A percentile compares a stretch with the other conserved stretches of the same genome.
Conservation (phyloP, 176 grass and related monocot genomes). For the barley (Hordeum vulgare) region DNA sequence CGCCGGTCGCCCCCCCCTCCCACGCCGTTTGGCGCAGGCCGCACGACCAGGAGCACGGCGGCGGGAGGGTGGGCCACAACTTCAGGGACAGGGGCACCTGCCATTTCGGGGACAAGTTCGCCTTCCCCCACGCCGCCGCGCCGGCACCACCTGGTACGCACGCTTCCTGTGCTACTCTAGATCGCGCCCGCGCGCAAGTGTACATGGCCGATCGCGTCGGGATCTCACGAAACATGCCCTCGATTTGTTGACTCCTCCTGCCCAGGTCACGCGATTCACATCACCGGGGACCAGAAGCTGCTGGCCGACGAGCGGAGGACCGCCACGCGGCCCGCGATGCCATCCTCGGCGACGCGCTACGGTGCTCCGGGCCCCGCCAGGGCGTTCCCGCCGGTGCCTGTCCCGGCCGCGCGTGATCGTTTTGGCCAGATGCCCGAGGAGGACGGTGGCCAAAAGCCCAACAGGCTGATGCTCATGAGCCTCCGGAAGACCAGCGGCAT, state of each 20-base stretch:
- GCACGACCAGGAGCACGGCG: too few relatives aligned
- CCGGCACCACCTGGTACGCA: background rate
- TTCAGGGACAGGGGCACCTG: conserved; percentile 36
- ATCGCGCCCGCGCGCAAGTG: background rate
- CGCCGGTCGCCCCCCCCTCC: background rate
- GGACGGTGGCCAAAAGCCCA: background rate
- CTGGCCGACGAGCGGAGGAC: background rate
- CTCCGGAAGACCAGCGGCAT: conserved; percentile 14
- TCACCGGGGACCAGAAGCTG: conserved; percentile 8
- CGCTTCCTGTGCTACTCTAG: background rate
- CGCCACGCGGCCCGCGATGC: background rate
- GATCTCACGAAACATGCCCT: background rate
- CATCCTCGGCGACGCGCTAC: background rate
- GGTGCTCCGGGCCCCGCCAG: background rate
- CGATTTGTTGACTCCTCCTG: background rate
- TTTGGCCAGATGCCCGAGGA: background rate
- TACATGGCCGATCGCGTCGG: conserved; percentile 32
- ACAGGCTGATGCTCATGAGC: background rate
- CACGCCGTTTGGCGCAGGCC: background rate
- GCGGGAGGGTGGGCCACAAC: conserved; percentile 24
- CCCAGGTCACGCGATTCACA: background rate
- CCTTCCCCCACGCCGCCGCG: conserved; percentile 17
- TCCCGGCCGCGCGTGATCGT: background rate
- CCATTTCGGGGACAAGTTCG: conserved; percentile 32
- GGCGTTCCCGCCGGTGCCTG: conserved; percentile 5